phyloP scores from a whole-genome alignment of 2,329 filamentous ascomycete species.

The Phyllosticta citrichinensis region DNA sequence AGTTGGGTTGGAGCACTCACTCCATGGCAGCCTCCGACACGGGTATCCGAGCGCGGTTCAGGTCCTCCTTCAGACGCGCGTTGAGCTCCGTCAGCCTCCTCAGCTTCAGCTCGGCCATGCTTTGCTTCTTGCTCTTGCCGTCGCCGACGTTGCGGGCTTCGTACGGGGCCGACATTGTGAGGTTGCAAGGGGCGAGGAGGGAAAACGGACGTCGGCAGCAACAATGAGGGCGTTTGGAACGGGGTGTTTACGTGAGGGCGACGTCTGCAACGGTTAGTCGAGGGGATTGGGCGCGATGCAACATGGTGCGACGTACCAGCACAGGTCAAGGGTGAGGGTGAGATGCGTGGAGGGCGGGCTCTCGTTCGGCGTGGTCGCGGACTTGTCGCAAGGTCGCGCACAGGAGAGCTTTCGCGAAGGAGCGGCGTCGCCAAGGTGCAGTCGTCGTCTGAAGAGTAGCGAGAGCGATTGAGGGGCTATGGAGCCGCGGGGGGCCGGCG shows the following conservation, averaged over 20 bases:
- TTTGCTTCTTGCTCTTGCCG: constrained; percentile 89
- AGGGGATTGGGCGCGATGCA: constrained; percentile 6
- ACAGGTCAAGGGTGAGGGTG: constrained; percentile 16
- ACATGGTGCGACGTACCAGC: constrained; percentile 11
- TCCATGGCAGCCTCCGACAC: constrained; percentile 76
- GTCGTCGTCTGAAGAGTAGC: not conserved
- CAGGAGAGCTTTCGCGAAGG: constrained; percentile 6
- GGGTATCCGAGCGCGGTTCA: constrained; percentile 89
- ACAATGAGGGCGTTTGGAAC: constrained; percentile 2
- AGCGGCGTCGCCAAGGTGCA: constrained; percentile 1
- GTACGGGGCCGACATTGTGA: constrained; percentile 51
- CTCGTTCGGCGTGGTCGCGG: constrained; percentile 10
- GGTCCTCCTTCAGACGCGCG: constrained; percentile 86
- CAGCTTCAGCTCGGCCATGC: constrained; percentile 97
- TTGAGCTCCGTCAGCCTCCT: constrained; percentile 94
- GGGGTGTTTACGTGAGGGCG: constrained; percentile 3
- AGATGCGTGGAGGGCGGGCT: constrained; percentile 16
- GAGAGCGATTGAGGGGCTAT: not conserved
- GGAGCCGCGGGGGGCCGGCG: constrained; percentile 9
- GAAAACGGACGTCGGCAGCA: not conserved
- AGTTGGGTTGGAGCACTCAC: constrained; percentile 24
- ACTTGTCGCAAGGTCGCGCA: constrained; percentile 6
- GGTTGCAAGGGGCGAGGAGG: constrained; percentile 13
- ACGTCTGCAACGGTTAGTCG: constrained; percentile 8
- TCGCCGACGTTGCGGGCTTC: constrained; percentile 56